Evolutionary conservation across 768 basidiomycete genomes (phyloP).

Genomic region (Candolleomyces aberdarensis): DNA sequence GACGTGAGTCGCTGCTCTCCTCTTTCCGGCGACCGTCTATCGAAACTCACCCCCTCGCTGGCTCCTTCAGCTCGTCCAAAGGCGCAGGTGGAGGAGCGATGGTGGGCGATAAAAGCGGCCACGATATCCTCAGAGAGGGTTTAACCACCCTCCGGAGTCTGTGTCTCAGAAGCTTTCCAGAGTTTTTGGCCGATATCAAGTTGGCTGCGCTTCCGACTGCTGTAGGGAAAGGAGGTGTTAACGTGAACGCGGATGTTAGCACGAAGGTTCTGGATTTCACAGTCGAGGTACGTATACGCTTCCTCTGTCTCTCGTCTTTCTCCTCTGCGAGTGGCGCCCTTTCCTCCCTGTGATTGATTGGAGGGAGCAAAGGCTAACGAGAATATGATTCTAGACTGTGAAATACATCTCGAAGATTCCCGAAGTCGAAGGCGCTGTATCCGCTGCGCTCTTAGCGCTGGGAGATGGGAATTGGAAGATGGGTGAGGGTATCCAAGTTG

Average conservation of each 20-base stretch:
- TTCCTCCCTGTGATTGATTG: too few species aligned
- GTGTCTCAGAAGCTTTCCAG: slow-evolving; percentile 80
- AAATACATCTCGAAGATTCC: slow-evolving; percentile 69
- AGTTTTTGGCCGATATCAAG: slow-evolving; percentile 78
- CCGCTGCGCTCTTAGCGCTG: slow-evolving; percentile 60
- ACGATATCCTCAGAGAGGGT: slow-evolving; percentile 66
- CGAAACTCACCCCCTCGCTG: too few species aligned
- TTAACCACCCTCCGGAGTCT: slow-evolving; percentile 60
- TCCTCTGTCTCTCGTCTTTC: background rate
- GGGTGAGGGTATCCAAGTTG: slow-evolving; percentile 76
- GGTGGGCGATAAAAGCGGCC: slow-evolving; percentile 26
- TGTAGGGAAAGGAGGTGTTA: slow-evolving; percentile 17
- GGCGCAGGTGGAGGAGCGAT: slow-evolving; percentile 66
- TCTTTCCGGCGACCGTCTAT: too few species aligned
- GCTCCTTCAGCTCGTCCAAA: too few species aligned
- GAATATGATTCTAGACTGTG: slow-evolving; percentile 44
- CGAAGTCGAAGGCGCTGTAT: slow-evolving; percentile 65
- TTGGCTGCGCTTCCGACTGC: slow-evolving; percentile 53
- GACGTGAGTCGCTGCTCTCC: slow-evolving; percentile 42
- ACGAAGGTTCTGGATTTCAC: slow-evolving; percentile 64
- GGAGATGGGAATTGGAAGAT: slow-evolving; percentile 93
- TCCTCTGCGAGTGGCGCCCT: too few species aligned
- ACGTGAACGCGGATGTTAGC: too few species aligned
- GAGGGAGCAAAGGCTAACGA: background rate
- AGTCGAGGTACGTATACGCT: slow-evolving; percentile 28